Base-by-base conservation (phyloP, 2,329 filamentous ascomycete species). In the Pseudogymnoascus sp. region DNA sequence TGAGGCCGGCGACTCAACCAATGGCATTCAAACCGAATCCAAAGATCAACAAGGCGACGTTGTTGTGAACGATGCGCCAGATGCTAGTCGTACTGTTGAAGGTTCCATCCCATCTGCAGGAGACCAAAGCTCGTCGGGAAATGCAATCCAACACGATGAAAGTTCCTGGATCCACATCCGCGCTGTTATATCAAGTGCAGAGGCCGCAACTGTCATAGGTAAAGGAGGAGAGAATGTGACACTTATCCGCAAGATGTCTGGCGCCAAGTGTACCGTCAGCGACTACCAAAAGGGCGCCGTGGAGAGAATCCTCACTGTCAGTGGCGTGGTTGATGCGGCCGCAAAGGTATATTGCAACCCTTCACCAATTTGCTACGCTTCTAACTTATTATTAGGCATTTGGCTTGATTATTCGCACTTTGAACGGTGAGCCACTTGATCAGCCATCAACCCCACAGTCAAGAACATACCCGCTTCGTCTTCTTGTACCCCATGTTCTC, bases 181-280 rank as follows among this genome's bases (percentile, higher is more conserved):
- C 69, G 91, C 94, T 62, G 92, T 97, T 70, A 99, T 99, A 70
- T 96, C 93, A 60, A 99, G 93, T 76, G 91, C 92, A 52, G 94
- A 99, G 77, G 94, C 94, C 68, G 94, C 94, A 39, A 99, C 94
- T 58, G 91, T 97, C 68, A 99, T 99, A 76, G 94, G 94, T 73
- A 99, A 99, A 79, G 93, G 92, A 66, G 94, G 94, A 73, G 94
- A 99, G 80, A 99, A 99, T 72, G 94, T 99, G 58, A 96, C 92
- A 68, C 91, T 96, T 78, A 97, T 99, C 72, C 87, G 94, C 68
- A 91, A 90, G 74, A 82, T 96, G 78, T 97, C 94, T 60, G 92
- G 92, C 70, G 94, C 94, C 68, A 97, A 97, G 79, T 99, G 94
- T 80, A 99, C 94, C 58, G 94, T 99, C 69, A 97, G 92, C 78